Conservation (phyloP, 2,329 filamentous ascomycete species). For the Cordyceps pruinosa region DNA sequence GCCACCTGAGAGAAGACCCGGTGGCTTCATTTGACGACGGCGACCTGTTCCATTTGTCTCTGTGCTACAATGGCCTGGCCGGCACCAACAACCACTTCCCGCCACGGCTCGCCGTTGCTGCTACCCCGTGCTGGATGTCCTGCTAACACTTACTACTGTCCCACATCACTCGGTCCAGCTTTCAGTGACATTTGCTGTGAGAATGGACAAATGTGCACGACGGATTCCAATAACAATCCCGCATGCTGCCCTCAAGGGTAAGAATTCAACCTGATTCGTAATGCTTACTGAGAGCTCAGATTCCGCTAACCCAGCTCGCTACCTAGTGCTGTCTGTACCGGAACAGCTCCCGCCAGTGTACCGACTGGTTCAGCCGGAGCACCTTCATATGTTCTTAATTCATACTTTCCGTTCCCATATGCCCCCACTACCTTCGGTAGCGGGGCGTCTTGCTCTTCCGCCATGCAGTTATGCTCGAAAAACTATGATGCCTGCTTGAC, state of each 20-base stretch:
- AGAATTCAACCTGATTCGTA: not conserved
- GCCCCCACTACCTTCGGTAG: conserved; percentile 47
- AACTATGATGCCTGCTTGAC: conserved; percentile 50
- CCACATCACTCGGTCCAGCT: conserved; percentile 35
- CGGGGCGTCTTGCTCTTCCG: conserved; percentile 43
- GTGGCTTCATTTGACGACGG: not conserved
- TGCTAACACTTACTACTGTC: conserved; percentile 44
- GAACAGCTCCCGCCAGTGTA: conserved; percentile 40
- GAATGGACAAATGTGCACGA: conserved; percentile 41
- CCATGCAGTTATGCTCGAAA: conserved; percentile 42
- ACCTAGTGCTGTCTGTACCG: conserved; percentile 49
- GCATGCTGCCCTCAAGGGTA: conserved; percentile 50
- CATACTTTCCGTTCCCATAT: conserved; percentile 55
- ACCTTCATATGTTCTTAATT: conserved; percentile 48
- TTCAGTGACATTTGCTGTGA: conserved; percentile 47
- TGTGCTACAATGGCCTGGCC: not conserved
- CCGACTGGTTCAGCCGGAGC: conserved; percentile 30
- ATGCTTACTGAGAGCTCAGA: not conserved
- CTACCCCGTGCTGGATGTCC: conserved; percentile 33
- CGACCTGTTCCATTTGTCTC: not conserved
- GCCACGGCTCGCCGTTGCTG: conserved; percentile 17
- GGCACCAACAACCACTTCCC: conserved; percentile 17
- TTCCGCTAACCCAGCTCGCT: conserved; percentile 13
- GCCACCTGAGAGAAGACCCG: not conserved
- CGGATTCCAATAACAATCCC: conserved; percentile 41